Base-by-base conservation (phyloP, 1,284 basidiomycete genomes). In the Erythrobasidium hasegawianum region DNA sequence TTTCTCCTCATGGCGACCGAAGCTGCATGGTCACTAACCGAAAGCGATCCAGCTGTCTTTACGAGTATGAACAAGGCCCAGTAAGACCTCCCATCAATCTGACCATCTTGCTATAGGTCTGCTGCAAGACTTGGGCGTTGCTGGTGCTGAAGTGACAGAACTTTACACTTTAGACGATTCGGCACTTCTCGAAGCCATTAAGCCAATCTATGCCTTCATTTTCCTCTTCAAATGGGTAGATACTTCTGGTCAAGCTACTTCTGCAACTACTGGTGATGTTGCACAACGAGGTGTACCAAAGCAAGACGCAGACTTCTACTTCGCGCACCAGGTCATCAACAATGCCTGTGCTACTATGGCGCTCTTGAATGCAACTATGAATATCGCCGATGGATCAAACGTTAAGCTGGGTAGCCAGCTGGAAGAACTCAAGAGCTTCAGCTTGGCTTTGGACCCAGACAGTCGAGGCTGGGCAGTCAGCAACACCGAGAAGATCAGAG, bases 151-250 rank as follows among this genome's bases (percentile, higher is more conserved):
- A 69, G 80, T 81, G 27, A 79, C 75, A 72, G 79, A 77, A 77
- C 81, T 96, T 11, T 94, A 91, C 76, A 89, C 89, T 10, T 83
- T 95, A 54, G 92, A 95, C 22, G 50, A 53, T 72, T 73, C 85
- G 0, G 84, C 84, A 18, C 82, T 86, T 9, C 80, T 95, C 16
- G 81, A 83, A 20, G 80, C 84, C 4, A 79, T 94, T 22, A 83
- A 88, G 74, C 69, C 54, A 50, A 80, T 95, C 4, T 87, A 88
- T 71, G 90, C 92, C 0, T 81, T 95, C 50, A 87, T 95, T 71
- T 95, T 96, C 77, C 82, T 96, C 61, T 96, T 96, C 83, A 95
- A 95, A 81, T 95, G 89, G 85, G 80, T 90, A 29, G 85, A 86
- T 41, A 76, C 78, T 2, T n/a, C 54, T n/a, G 22, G 24, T 16